Evolutionary conservation across 2,329 filamentous ascomycete species (phyloP), one percentile per base, ranked within the genome.

Genomic region (Sporothrix euskadiensis): DNA sequence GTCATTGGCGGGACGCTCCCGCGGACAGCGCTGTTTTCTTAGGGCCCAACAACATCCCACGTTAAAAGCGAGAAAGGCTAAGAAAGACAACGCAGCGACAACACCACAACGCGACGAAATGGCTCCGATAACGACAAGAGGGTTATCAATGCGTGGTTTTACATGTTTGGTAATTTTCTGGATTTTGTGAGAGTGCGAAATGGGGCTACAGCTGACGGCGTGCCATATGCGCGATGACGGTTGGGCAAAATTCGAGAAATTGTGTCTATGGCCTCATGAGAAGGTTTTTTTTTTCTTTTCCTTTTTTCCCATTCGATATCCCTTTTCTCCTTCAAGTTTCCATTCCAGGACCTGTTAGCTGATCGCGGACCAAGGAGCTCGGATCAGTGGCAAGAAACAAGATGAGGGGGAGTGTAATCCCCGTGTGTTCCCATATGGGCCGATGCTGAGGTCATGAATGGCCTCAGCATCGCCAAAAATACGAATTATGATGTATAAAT

Each of bases 1-100:
- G 32, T 61, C 69, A 73, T 69, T 69, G 56, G 56, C 72, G 72
- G 71, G 72, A 70, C 66, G 66, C 26, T 73, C 72, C 72, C 72
- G 72, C 57, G n/a, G 66, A 70, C 71, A 73, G 56, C 69, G 69
- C 57, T 63, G 56, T 5, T 41, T 61, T 26, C 16, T 52, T 39
- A 19, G 49, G 65, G 22, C 35, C 57, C 59, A 44, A 65, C 44
- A n/a, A 22, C 66, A 56, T 22, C 39, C 39, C 61, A 30, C 22
- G 61, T 44, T 30, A 26, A 30, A 26, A 26, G 26, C 26, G 26
- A 26, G 2, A 26, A 44, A 66, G n/a, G 8, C 22, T 26, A 56
- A 56, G 9, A 56, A 26, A 12, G 32, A 66, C 61, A 66, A 66
- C 39, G 12, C 61, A 66, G 22, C 22, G 22, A 47, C 26, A 22